Evolutionary conservation across 2,329 filamentous ascomycete genomes (phyloP).

Genomic region (Neonectria sp.): DNA sequence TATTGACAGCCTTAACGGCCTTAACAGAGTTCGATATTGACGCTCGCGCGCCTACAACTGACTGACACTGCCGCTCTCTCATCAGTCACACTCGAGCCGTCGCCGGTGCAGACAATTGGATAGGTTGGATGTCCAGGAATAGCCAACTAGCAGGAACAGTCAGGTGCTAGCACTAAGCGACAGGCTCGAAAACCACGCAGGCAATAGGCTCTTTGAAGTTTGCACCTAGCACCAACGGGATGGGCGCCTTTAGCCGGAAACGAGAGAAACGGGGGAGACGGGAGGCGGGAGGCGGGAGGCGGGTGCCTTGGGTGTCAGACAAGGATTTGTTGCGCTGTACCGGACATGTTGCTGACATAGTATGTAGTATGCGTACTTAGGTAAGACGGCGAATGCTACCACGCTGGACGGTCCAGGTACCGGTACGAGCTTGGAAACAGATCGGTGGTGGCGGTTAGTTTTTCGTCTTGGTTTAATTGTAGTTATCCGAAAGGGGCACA

Average conservation of each 20-base stretch:
- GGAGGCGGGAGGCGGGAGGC: too few species aligned
- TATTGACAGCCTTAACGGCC: conserved; percentile 24
- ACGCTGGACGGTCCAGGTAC: conserved; percentile 14
- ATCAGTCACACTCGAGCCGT: conserved; percentile 12
- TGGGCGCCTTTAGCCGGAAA: conserved; percentile 21
- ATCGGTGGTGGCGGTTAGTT: background rate
- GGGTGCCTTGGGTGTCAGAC: conserved; percentile 4
- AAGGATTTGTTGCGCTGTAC: conserved; percentile 13
- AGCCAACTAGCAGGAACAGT: conserved; percentile 11
- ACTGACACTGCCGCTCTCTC: conserved; percentile 8
- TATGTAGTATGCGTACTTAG: background rate
- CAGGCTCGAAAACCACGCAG: background rate
- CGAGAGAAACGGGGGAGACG: background rate
- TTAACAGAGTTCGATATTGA: conserved; percentile 29
- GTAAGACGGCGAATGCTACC: background rate
- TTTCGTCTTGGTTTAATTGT: background rate
- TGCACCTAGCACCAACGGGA: conserved; percentile 27
- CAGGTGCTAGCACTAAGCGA: conserved; percentile 16
- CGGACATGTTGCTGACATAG: background rate
- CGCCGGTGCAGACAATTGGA: conserved; percentile 4
- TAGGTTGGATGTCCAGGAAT: conserved; percentile 20
- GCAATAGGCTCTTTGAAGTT: conserved; percentile 9
- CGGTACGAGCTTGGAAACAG: background rate
- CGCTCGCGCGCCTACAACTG: conserved; percentile 14
- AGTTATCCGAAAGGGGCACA: conserved; percentile 1